These are phyloP conservation scores for Collybiopsis luxurians DNA, from an alignment of 768 basidiomycete species.

Conservation along the genomic window DNA sequence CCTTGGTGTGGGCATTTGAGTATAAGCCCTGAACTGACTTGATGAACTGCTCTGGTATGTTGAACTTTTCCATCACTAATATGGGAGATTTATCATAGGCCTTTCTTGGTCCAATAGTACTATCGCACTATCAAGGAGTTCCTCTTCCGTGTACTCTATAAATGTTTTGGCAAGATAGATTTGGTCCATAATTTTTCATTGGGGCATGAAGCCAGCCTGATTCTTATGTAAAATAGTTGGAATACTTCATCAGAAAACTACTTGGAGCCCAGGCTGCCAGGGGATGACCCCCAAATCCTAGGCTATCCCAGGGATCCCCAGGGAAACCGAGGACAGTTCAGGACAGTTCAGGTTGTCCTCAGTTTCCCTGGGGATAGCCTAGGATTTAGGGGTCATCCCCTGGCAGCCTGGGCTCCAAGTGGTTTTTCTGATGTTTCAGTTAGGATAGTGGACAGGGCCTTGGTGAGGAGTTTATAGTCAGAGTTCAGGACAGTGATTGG, in stretches of 20 bases:
- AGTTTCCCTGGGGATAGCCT: no score
- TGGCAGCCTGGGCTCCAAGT: no score
- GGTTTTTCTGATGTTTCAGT: no score
- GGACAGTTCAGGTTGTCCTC: no score
- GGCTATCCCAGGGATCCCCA: no score
- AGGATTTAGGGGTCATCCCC: no score
- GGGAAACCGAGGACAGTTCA: no score
- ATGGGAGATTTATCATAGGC: slow-evolving; percentile 10
- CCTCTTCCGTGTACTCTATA: slow-evolving; percentile 10
- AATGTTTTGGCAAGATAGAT: slow-evolving; percentile 16
- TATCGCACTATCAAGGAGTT: slow-evolving; percentile 11
- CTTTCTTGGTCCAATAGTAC: no score
- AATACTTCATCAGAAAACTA: no score
- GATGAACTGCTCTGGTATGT: slow-evolving; percentile 11
- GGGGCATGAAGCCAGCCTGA: slow-evolving; percentile 27
- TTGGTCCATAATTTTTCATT: slow-evolving; percentile 19
- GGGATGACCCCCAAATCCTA: no score
- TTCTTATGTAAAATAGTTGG: no score
- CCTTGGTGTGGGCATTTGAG: slow-evolving; percentile 12
- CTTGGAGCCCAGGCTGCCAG: no score
- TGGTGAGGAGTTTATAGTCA: slow-evolving; percentile 30
- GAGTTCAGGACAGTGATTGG: slow-evolving; percentile 19
- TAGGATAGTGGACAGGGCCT: slow-evolving; percentile 18
- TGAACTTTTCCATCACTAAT: not conserved
- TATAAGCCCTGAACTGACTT: slow-evolving; percentile 17